phyloP scores from a whole-genome alignment of 352 stramenopile species.

The Phytophthora litchii region DNA sequence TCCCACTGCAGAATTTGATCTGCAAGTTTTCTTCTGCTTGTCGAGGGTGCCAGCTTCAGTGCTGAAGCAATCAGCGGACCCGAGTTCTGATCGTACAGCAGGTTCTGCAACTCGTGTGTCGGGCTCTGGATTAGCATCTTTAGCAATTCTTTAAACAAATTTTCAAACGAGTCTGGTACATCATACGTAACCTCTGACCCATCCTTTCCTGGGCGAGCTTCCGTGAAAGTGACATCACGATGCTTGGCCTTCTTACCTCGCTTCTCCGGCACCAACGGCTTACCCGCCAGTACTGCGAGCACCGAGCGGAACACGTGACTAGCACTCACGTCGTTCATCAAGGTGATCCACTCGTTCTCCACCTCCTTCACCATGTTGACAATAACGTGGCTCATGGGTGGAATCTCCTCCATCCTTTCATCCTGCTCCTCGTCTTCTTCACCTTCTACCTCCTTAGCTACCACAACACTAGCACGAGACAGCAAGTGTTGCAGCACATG shows the following conservation, averaged over 20 bases:
- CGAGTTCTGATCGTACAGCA: constrained; percentile 80
- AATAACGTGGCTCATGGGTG: constrained; percentile 71
- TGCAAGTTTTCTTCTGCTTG: constrained; percentile 55
- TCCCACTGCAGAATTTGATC: constrained; percentile 76
- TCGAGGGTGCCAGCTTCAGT: constrained; percentile 60
- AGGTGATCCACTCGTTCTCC: constrained; percentile 79
- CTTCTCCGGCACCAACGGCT: constrained; percentile 73
- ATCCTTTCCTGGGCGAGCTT: constrained; percentile 45
- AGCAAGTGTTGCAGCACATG: constrained; percentile 84
- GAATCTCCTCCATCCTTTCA: constrained; percentile 65
- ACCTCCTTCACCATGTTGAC: constrained; percentile 80
- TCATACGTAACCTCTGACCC: constrained; percentile 43
- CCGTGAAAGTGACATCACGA: constrained; percentile 64
- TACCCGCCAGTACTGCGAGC: constrained; percentile 66
- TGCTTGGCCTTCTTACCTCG: constrained; percentile 86
- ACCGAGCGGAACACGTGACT: constrained; percentile 83
- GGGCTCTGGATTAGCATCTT: constrained; percentile 47
- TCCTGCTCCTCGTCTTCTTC: constrained; percentile 58
- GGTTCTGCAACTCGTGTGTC: constrained; percentile 53
- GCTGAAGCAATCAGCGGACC: constrained; percentile 70
- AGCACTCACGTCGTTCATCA: constrained; percentile 88
- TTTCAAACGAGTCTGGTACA: constrained; percentile 61
- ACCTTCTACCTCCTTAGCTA: constrained; percentile 41
- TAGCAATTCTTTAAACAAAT: constrained; percentile 68
- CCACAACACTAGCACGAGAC: constrained; percentile 58